Evolutionary conservation across 148 eudicot species (phyloP), one percentile per base, ranked within the genome.

Genomic region (Vaccinium corymbosum): DNA sequence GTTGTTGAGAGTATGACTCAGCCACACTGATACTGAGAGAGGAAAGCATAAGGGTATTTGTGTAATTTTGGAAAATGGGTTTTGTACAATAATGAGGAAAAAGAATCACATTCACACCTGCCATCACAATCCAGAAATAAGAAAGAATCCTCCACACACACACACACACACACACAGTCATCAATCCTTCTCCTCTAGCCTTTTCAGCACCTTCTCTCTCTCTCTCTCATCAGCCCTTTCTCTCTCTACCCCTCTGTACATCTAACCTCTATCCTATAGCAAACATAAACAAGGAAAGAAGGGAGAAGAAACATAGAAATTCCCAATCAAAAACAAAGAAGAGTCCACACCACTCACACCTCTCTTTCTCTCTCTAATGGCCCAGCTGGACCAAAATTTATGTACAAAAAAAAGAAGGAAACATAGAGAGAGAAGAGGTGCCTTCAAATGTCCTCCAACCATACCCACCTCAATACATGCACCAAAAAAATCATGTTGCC

Each of bases 321-420:
- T 29, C 72, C 66, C n/a, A 82, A 83, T 83, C 81, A 86, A 22
- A 72, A 85, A 66, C 79, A 76, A 64, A 64, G 52, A 86, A 86
- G 86, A 84, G 85, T 85, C 91, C 88, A 80, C 87, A 78, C 75
- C 83, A 57, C 73, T 32, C 70, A 12, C 25, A 42, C 38, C 76
- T 48, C 56, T 15, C 73, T 50, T 19, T 57, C 59, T 55, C 8
- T 83, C 85, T 89, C 81, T 79, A 81, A 84, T 83, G 89, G 90
- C 88, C 86, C 88, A 87, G 84, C 84, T 89, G 89, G 86, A 83
- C 87, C 87, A 78, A 87, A 89, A 83, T 80, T 89, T 84, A 83
- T 85, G 84, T 66, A n/a, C 66, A 9, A 80, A 83, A 55, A 13
- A 55, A 73, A 13, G 48, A 57, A 82, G 73, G 79, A 70, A 76